Evolutionary conservation across 345 rosid genomes (phyloP), one percentile per base, ranked within the genome.

Genomic region (Erysimum cheiranthoides): DNA sequence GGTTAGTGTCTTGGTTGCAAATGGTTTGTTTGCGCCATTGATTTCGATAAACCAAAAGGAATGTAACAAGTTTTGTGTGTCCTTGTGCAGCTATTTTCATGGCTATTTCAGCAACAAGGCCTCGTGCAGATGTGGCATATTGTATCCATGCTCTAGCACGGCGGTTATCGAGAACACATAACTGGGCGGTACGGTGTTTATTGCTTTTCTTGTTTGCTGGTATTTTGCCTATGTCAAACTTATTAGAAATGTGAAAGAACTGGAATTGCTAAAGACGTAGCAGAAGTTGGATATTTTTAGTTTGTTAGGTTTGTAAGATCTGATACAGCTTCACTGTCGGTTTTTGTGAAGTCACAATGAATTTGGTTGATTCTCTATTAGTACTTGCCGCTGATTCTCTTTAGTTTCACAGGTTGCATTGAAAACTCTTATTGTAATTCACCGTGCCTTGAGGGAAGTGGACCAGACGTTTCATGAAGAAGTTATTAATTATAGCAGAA

Each of bases 61-160:
- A 8, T 62, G 2, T 38, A 16, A 54, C 32, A 32, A 25, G 25
- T 36, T 65, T 36, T 64, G 66, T 71, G 9, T 36, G 16, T 14
- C 45, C n/a, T 27, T 81, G 28, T 83, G 87, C 94, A 95, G 99
- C 96, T 75, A 82, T 95, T 75, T 95, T 95, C 57, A 83, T 90
- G 11, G 90, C 97, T 56, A 85, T 92, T 83, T 92, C 99, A 18
- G 97, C 97, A 43, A 92, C 99, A 28, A 90, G 97, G 78, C 98
- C 99, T 71, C 91, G 98, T 6, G 99, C 99, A 46, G 97, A 95
- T 88, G 99, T 95, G 45, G 99, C 99, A 10, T 95, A 95, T 62
- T 92, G 97, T 76, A 95, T 95, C 73, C 99, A 92, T 77, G 94
- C 87, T 74, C 90, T 95, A 50, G 93, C 99, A 0, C 86, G 93